A percentile compares a stretch with the other conserved stretches of the same genome.
Conservation (phyloP, 352 stramenopile species). For the Globisporangium acanthophoron region DNA sequence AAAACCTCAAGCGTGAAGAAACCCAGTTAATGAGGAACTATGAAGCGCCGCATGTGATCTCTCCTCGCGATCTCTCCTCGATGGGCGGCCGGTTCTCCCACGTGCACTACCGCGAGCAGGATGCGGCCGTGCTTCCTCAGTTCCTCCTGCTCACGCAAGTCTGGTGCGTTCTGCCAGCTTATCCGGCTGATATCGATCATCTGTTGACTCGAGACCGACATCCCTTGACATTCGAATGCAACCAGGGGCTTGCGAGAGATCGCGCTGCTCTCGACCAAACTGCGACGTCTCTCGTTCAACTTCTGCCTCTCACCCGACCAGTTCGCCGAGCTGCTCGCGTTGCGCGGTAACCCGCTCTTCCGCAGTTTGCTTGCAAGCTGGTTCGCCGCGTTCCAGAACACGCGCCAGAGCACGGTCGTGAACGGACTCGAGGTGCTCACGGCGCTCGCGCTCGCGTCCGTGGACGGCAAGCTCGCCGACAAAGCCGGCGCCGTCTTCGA, state of each 20-base stretch:
- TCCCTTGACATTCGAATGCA: background rate
- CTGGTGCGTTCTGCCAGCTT: constrained; percentile 23
- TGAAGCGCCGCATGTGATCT: no score
- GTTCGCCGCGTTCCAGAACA: constrained; percentile 73
- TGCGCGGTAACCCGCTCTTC: constrained; percentile 58
- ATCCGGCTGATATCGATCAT: background rate
- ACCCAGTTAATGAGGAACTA: no score
- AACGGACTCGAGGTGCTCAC: constrained; percentile 69
- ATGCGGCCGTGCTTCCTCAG: constrained; percentile 50
- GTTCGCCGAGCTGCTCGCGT: constrained; percentile 57
- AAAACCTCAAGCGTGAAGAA: no score
- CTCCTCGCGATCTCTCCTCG: no score
- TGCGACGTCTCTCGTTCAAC: constrained; percentile 67
- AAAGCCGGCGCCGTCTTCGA: constrained; percentile 63
- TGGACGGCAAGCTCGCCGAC: constrained; percentile 49
- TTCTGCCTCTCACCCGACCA: constrained; percentile 62
- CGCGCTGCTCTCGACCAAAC: constrained; percentile 39
- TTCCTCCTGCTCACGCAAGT: constrained; percentile 66
- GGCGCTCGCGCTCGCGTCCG: constrained; percentile 41
- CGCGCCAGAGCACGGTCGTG: constrained; percentile 44
- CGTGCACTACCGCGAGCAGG: constrained; percentile 68
- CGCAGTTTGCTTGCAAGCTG: constrained; percentile 40
- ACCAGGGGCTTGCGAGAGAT: constrained; percentile 50
- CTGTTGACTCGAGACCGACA: background rate
- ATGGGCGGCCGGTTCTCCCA: constrained; percentile 75